phyloP scores from a whole-genome alignment of 2,329 filamentous ascomycete species.

The Venturia aucupariae region DNA sequence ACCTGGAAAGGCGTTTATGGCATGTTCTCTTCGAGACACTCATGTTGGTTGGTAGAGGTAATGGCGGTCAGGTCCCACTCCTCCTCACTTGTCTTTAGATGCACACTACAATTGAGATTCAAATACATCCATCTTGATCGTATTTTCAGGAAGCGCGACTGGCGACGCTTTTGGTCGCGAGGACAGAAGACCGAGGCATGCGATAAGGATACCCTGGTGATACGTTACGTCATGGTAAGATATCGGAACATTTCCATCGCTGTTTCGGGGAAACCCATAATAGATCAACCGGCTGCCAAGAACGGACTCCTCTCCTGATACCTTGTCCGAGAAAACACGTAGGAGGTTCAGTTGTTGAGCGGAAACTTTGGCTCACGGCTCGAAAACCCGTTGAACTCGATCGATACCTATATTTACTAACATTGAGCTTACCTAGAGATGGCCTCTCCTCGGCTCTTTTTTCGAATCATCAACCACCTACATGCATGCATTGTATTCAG shows the following conservation, averaged over 20 bases:
- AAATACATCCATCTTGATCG: background rate
- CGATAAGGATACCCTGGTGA: conserved; percentile 1
- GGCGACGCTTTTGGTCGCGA: background rate
- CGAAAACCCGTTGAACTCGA: too few relatives aligned
- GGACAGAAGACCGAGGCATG: background rate
- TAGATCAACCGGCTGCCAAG: too few relatives aligned
- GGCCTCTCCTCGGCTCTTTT: too few relatives aligned
- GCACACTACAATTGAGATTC: background rate
- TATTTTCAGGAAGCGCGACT: background rate
- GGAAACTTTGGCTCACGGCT: too few relatives aligned
- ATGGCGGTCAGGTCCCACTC: background rate
- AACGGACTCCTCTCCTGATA: too few relatives aligned
- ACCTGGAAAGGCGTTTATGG: background rate
- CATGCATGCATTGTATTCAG: too few relatives aligned
- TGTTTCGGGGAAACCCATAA: too few relatives aligned
- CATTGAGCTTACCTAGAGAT: too few relatives aligned
- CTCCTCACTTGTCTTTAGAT: background rate
- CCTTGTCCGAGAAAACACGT: too few relatives aligned
- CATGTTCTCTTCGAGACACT: background rate
- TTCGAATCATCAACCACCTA: too few relatives aligned
- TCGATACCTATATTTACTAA: too few relatives aligned
- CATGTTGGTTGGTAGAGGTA: background rate
- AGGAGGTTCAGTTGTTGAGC: too few relatives aligned
- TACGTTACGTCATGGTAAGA: background rate
- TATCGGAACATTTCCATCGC: background rate